Base-by-base conservation (phyloP, 2,329 filamentous ascomycete genomes). In the Alternaria postmessia region DNA sequence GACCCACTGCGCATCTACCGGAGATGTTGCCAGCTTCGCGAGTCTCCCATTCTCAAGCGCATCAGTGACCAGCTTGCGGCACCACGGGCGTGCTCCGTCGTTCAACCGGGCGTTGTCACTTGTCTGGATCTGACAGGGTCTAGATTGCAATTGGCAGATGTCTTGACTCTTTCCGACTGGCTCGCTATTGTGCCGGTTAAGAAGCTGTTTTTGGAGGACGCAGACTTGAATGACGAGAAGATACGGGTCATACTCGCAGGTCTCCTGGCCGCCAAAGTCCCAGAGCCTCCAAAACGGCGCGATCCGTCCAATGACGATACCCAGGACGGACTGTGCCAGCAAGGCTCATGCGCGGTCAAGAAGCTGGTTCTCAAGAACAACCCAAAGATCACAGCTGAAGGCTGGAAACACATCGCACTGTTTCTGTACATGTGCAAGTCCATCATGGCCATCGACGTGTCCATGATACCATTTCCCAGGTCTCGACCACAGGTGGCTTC, bases 1-100 rank as follows among this genome's bases (percentile, higher is more conserved):
- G 95, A 97, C 73, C 94, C 95, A 2, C 88, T 94, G 14, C 87
- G 94, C 59, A 96, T 99, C 71, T 99, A 99, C 78, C 87, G 94
- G 66, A 86, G 95, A 73, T 98, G 95, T 76, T 98, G 95, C 75
- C 94, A 98, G 75, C 82, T 99, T 30, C 88, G 95, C 59, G 95
- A 98, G 79, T 96, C 93, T 0, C 92, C 93, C 0, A 94, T 97
- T 53, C 82, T 98, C 20, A 96, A 96, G 78, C 92, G 92, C 72
- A 91, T 99, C 47, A 94, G 92, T 0, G 92, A 96, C 71, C 93
- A 97, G 77, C 89, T 99, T 5, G 88, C 87, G 38, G 87, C 89
- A 38, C 85, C 89, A 1, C 85, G 86, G n/a, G 91, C 90, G 51
- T 87, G 85, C 30, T 84, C 89, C 9, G 78, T 86, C 2, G 84